A percentile compares a stretch with the other conserved stretches of the same genome.
These are phyloP conservation scores for Spergularia azorica DNA, from an alignment of 179 eudicot species.

Conservation along the genomic window DNA sequence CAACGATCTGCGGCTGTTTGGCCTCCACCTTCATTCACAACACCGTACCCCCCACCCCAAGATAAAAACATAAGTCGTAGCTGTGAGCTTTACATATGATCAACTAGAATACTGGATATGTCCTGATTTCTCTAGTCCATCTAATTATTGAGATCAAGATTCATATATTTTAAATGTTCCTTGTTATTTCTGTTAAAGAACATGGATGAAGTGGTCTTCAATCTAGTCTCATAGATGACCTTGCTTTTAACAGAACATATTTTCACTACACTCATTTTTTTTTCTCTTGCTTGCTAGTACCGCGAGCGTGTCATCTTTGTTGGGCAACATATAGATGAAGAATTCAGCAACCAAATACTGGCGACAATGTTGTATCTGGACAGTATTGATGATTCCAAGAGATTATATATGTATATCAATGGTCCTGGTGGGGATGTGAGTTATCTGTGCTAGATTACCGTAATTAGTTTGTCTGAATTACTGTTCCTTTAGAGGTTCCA, in stretches of 20 bases:
- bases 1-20: neutral
- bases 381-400: slow-evolving; percentile 58
- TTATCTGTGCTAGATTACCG: slow-evolving; percentile 9
- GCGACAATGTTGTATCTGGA: slow-evolving; percentile 86
- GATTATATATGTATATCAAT: slow-evolving; percentile 66
- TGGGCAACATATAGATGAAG: slow-evolving; percentile 73
- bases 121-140: no score
- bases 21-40: no score
- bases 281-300: slow-evolving; percentile 44
- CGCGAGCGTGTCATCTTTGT: slow-evolving; percentile 80
- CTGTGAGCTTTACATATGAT: neutral
- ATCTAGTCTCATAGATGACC: neutral
- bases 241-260: neutral
- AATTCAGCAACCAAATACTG: slow-evolving; percentile 72
- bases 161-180: no score
- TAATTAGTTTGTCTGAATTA: neutral
- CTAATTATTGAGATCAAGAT: no score
- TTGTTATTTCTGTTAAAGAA: neutral
- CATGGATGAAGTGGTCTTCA: no score
- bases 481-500: neutral
- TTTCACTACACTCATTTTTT: neutral
- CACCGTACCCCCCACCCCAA: no score
- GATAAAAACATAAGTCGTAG: no score
- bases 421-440: slow-evolving; percentile 93
- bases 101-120: neutral